These are phyloP conservation scores for Amanita phalloides DNA, from an alignment of 768 basidiomycete genomes.

Conservation along the genomic window DNA sequence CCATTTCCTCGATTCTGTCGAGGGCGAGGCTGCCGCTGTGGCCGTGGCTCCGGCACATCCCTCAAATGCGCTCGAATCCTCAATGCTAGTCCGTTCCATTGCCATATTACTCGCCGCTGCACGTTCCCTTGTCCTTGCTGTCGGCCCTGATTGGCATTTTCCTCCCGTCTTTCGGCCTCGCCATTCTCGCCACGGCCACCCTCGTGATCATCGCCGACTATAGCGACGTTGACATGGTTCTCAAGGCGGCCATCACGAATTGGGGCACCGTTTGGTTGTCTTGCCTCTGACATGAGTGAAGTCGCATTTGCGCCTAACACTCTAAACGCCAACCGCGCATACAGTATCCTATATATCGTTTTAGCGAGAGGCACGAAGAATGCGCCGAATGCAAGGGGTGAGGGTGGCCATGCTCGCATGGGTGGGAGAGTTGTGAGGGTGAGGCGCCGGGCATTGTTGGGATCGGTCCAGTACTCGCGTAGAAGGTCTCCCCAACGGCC, in stretches of 20 bases:
- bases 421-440: slow-evolving; percentile 12
- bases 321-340: slow-evolving; percentile 29
- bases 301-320: slow-evolving; percentile 30
- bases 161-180: not conserved
- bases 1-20: not conserved
- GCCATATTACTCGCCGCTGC: slow-evolving; percentile 6
- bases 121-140: not conserved
- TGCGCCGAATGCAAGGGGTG: slow-evolving; percentile 44
- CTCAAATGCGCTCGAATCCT: slow-evolving; percentile 1
- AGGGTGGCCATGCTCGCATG: slow-evolving; percentile 41
- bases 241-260: not conserved
- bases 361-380: slow-evolving; percentile 40
- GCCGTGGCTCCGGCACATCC: not conserved
- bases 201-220: not conserved
- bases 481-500: slow-evolving; percentile 18
- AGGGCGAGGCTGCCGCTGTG: not conserved
- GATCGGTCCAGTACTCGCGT: slow-evolving; percentile 21
- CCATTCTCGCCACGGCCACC: not conserved
- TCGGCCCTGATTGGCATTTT: not conserved
- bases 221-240: not conserved
- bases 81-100: slow-evolving; percentile 7
- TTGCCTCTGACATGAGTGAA: slow-evolving; percentile 11
- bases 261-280: not conserved
- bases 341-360: slow-evolving; percentile 29
- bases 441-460: slow-evolving; percentile 23